Evolutionary conservation across 163 green algal species (phyloP).

Genomic region (Scenedesmus sp.): DNA sequence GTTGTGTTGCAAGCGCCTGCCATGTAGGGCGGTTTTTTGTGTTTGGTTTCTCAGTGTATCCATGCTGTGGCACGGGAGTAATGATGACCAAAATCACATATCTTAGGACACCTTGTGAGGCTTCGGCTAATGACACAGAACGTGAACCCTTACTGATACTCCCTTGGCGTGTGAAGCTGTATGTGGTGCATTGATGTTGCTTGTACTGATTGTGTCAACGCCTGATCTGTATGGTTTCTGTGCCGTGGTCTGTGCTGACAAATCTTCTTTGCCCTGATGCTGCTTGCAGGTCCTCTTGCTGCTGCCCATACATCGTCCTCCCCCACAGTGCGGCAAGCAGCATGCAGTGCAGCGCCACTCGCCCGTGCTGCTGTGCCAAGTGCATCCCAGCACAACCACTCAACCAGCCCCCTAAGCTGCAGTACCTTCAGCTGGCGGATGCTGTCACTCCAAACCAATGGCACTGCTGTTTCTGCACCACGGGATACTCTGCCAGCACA

Average conservation of each 20-base stretch:
- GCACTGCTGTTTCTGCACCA: too few species aligned
- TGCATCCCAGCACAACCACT: too few species aligned
- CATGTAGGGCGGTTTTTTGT: neutral
- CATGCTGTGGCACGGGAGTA: neutral
- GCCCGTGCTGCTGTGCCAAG: too few species aligned
- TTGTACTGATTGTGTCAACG: neutral
- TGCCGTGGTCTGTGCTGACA: neutral
- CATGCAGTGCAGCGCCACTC: too few species aligned
- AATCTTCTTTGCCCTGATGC: neutral
- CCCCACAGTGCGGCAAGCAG: too few species aligned
- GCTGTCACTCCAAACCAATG: too few species aligned
- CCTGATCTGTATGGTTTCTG: neutral
- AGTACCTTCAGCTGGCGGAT: too few species aligned
- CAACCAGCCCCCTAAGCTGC: too few species aligned
- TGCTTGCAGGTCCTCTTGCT: neutral
- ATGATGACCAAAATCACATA: slow-evolving; percentile 60
- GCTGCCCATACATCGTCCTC: neutral
- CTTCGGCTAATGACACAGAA: slow-evolving; percentile 61
- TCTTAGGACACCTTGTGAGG: slow-evolving; percentile 83
- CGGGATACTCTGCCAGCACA: too few species aligned
- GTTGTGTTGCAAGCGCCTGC: neutral
- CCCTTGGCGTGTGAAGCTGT: neutral
- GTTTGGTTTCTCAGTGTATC: too few species aligned
- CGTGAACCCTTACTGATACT: slow-evolving; percentile 38
- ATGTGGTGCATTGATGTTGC: neutral